Base-by-base conservation (phyloP, 2,329 filamentous ascomycete genomes). In the Colletotrichum theobromicola region DNA sequence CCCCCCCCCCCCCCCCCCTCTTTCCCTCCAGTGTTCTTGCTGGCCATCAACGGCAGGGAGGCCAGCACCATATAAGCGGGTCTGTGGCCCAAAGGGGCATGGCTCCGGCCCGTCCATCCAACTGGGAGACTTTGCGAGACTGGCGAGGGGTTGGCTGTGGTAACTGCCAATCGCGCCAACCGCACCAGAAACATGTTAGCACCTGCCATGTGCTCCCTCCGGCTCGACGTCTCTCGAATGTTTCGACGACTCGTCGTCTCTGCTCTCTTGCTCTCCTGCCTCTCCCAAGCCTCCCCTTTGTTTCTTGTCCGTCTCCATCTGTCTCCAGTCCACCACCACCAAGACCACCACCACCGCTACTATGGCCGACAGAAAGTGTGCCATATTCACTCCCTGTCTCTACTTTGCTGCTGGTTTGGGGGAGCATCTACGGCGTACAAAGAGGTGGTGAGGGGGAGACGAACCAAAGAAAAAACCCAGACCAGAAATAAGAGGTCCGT, bases 101-200 rank as follows among this genome's bases (percentile, higher is more conserved):
- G 58, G 67, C 32, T 12, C 55, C 55, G 67, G 67, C 26, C 60
- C 37, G 32, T 24, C 67, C 61, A 55, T 61, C 61, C 55, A 70
- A 69, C 67, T 71, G 67, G 60, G 35, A 18, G 67, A 66, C 53
- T 71, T 71, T 74, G 67, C 67, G 72, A 74, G 60, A 70, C 60
- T 60, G 61, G 67, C 61, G 37, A 62, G 72, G 67, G 67, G 67
- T 42, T 53, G 61, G 67, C 24, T 7, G 21, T 62, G 53, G 50
- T 65, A 70, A 65, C 71, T 70, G 67, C 69, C 61, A 61, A 60
- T 65, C 67, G 67, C 53, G 26, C 67, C 67, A 74, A 67, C 18
- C 58, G 58, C 37, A 35, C 24, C n/a, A 37, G 26, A 26, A 50
- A 53, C 62, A 63, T 65, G 61, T 70, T 61, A 53, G 35, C 62